Evolutionary conservation across 306 rosid genomes (phyloP), one percentile per base, ranked within the genome.

Genomic region (Casuarina equisetifolia): DNA sequence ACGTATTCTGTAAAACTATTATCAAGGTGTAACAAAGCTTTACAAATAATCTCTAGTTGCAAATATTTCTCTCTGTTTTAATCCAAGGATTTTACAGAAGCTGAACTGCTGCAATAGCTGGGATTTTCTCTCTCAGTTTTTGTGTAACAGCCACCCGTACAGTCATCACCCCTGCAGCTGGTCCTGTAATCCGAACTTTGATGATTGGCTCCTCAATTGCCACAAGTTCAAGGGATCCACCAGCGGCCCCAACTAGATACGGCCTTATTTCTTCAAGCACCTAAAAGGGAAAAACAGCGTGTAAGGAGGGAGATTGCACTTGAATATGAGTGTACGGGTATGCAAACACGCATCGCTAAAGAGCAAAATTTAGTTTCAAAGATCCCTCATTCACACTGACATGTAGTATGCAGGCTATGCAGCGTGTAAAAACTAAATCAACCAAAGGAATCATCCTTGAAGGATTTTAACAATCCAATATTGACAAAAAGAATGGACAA

Each of bases 101-200:
- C 76, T 88, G 96, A 84, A 95, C 99, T 3, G 97, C 97, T 2
- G 96, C 96, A 6, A 95, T 95, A 49, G 89, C 16, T 5, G 96
- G 99, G 70, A 95, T 95, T 76, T 95, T 95, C 80, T 95, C 99
- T 69, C 99, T 85, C 85, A 95, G 81, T 64, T 95, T 95, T 82
- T 92, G 99, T 9, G 97, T 95, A 38, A 95, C 96, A 16, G 99
- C 97, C 75, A 95, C 99, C 72, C 99, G 90, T 63, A 95, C 99
- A 39, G 97, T 92, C 92, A 89, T 90, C 45, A 95, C 97, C 57
- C 96, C 85, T 1, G 97, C 93, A 3, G 94, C 92, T 20, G 96
- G 93, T 73, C 86, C 92, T 16, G 88, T 86, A 67, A 91, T 89
- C 81, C 83, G 78, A 11, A 86, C 79, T 79, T 82, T 89, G 16